Conservation (phyloP, 208 protist genomes). For the Wallacemonas sp. region DNA sequence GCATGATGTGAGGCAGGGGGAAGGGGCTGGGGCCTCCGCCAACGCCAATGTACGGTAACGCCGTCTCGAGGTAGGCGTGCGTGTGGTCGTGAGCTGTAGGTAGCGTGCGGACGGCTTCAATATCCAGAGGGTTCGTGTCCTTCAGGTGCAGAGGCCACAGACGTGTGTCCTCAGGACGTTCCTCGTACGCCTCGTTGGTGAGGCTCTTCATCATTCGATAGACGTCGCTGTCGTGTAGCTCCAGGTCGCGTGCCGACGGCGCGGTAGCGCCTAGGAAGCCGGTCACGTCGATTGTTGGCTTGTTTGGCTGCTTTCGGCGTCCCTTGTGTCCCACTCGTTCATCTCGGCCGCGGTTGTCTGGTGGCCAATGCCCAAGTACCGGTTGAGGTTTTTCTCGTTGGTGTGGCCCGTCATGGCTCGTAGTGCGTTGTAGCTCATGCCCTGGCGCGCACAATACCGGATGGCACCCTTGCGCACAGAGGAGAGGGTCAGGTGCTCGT, state of each 20-base stretch:
- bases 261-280: not conserved
- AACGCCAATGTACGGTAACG: not conserved
- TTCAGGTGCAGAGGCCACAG: conserved; percentile 10
- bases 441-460: not conserved
- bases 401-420: conserved; percentile 9
- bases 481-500: not conserved
- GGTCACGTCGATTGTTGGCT: not conserved
- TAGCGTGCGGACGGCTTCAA: not conserved
- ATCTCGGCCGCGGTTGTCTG: conserved; percentile 2
- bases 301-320: not conserved
- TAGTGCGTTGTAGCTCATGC: not conserved
- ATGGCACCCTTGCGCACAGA: conserved; percentile 5
- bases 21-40: not conserved
- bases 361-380: conserved; percentile 17
- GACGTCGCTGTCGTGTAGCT: not conserved
- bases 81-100: not conserved
- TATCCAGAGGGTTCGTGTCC: not conserved
- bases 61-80: not conserved
- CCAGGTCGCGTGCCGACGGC: not conserved
- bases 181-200: not conserved
- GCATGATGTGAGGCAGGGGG: not conserved
- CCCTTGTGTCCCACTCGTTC: not conserved
- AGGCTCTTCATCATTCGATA: conserved; percentile 3
- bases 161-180: not conserved
- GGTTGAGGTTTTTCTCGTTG: not conserved